Evolutionary conservation across 2,329 filamentous ascomycete genomes (phyloP).

Genomic region (Spiromastix sp.): DNA sequence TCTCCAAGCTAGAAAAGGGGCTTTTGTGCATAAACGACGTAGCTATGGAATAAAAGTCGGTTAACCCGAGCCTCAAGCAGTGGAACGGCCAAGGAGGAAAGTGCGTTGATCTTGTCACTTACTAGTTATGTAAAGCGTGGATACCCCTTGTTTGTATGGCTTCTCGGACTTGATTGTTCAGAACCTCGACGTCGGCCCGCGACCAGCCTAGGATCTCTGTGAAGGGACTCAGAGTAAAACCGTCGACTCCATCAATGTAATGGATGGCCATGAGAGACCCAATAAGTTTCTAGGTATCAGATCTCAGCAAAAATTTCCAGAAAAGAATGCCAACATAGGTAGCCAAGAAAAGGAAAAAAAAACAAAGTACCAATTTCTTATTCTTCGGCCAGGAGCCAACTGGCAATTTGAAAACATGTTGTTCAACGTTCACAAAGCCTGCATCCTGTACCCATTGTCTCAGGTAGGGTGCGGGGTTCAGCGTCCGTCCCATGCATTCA

Average conservation of each 20-base stretch:
- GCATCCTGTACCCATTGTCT: conserved; percentile 13
- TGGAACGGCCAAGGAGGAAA: too few species aligned
- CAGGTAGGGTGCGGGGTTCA: conserved; percentile 7
- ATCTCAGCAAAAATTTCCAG: too few species aligned
- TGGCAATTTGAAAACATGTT: conserved; percentile 15
- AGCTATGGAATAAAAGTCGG: conserved; percentile 1
- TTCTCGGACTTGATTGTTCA: conserved; percentile 2
- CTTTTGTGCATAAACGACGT: conserved; percentile 3
- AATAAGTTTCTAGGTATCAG: conserved; percentile 15
- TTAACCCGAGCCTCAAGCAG: too few species aligned
- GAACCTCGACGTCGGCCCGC: conserved; percentile 1
- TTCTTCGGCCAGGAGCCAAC: conserved; percentile 19
- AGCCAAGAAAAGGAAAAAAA: too few species aligned
- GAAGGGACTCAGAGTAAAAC: conserved; percentile 11
- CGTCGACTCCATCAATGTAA: conserved; percentile 13
- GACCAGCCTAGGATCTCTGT: conserved; percentile 13
- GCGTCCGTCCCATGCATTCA: conserved; percentile 11
- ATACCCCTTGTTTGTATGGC: conserved; percentile 1
- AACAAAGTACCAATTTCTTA: conserved; percentile 11
- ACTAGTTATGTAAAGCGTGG: conserved; percentile 5
- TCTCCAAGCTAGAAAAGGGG: too few species aligned
- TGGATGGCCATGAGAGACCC: conserved; percentile 9
- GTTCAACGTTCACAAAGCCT: conserved; percentile 16
- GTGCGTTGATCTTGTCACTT: too few species aligned
- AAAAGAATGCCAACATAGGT: too few species aligned